These are phyloP conservation scores for Aspergillus sp. DNA, from an alignment of 2,329 filamentous ascomycete species.

Conservation along the genomic window DNA sequence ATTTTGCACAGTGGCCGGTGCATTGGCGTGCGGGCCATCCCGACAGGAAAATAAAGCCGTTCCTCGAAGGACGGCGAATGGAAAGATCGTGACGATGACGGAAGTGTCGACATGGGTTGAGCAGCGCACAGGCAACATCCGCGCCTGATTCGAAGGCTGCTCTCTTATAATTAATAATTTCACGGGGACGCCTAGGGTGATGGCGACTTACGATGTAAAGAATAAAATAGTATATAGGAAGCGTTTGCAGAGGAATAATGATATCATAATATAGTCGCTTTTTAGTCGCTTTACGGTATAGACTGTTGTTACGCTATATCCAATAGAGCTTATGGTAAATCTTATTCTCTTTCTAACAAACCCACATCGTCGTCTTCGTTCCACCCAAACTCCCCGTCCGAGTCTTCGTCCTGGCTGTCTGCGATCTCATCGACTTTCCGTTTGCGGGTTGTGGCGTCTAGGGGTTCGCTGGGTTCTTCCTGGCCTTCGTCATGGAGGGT, in stretches of 20 bases:
- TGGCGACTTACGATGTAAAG: background rate
- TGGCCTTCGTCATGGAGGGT: background rate
- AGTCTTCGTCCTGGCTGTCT: conserved; percentile 46
- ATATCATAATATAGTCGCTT: background rate
- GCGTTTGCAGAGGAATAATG: background rate
- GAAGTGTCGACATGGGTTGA: conserved; percentile 25
- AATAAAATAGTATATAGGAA: background rate
- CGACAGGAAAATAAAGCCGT: background rate
- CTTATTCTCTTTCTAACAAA: conserved; percentile 7
- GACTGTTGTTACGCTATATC: background rate
- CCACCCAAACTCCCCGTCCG: conserved; percentile 33
- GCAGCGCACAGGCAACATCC: conserved; percentile 3
- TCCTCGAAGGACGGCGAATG: conserved; percentile 10
- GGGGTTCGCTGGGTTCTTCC: conserved; percentile 10
- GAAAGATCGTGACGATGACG: conserved; percentile 22
- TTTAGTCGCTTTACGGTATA: background rate
- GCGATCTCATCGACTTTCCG: conserved; percentile 46
- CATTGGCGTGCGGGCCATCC: conserved; percentile 1
- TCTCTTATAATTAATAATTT: background rate
- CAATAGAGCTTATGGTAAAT: too few relatives aligned
- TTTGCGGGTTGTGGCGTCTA: conserved; percentile 31
- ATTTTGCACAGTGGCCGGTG: background rate
- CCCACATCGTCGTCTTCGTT: conserved; percentile 20
- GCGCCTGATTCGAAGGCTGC: background rate
- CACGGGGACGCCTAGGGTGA: background rate